Evolutionary conservation across 1,284 basidiomycete genomes (phyloP).

Genomic region (Heterobasidion irregulare): DNA sequence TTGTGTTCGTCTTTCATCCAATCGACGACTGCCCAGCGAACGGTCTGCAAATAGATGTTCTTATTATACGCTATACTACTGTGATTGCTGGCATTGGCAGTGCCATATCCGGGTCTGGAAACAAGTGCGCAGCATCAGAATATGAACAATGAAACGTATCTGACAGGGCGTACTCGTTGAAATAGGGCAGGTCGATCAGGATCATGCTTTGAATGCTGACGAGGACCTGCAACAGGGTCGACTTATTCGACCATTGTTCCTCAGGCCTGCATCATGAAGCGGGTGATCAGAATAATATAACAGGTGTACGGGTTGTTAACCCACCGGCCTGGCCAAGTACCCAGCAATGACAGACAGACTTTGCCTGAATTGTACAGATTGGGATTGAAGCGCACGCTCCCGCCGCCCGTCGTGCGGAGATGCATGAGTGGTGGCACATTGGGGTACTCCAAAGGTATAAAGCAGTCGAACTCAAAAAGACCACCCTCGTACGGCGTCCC

Average conservation of each 20-base stretch:
- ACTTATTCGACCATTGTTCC: slow-evolving; percentile 42
- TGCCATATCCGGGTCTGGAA: slow-evolving; percentile 35
- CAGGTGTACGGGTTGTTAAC: slow-evolving; percentile 8
- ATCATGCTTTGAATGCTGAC: slow-evolving; percentile 55
- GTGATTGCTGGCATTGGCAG: slow-evolving; percentile 24
- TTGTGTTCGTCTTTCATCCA: slow-evolving; percentile 37
- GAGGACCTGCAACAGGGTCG: slow-evolving; percentile 46
- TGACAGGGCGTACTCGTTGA: slow-evolving; percentile 38
- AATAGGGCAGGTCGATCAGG: slow-evolving; percentile 44
- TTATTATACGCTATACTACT: slow-evolving; percentile 38
- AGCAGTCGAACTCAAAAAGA: slow-evolving; percentile 51
- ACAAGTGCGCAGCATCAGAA: not conserved
- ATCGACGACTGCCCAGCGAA: slow-evolving; percentile 41
- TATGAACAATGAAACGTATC: not conserved
- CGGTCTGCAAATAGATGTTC: slow-evolving; percentile 31
- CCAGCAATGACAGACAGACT: slow-evolving; percentile 44
- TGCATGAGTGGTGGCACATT: slow-evolving; percentile 35
- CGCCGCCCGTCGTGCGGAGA: slow-evolving; percentile 42
- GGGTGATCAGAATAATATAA: not conserved
- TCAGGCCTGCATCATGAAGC: slow-evolving; percentile 28
- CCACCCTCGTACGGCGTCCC: slow-evolving; percentile 46
- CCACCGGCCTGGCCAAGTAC: slow-evolving; percentile 43
- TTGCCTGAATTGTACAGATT: slow-evolving; percentile 44
- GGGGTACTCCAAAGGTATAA: slow-evolving; percentile 43
- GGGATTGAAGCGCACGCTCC: slow-evolving; percentile 43